Evolutionary conservation across 2,329 filamentous ascomycete species (phyloP).

Genomic region (Phialophora verrucosa): DNA sequence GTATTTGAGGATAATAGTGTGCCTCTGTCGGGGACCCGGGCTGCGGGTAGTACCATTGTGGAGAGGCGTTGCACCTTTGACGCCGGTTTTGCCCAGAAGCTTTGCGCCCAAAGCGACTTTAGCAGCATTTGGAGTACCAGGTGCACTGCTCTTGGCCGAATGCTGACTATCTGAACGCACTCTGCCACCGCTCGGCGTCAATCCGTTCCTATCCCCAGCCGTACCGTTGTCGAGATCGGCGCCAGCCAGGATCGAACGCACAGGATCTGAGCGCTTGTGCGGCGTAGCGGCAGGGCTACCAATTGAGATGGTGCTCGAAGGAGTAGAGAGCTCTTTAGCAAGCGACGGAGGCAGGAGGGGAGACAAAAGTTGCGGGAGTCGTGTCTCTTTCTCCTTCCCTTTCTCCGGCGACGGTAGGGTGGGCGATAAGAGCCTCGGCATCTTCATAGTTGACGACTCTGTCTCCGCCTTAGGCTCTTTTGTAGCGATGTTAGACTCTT

Average conservation of each 20-base stretch:
- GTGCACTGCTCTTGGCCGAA: slow-evolving; percentile 32
- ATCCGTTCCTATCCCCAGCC: slow-evolving; percentile 20
- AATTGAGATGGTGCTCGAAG: slow-evolving; percentile 19
- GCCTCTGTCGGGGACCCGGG: slow-evolving; percentile 40
- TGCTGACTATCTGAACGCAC: slow-evolving; percentile 38
- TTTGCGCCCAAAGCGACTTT: slow-evolving; percentile 27
- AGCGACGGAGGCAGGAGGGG: slow-evolving; percentile 38
- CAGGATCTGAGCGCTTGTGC: slow-evolving; percentile 34
- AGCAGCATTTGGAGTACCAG: slow-evolving; percentile 27
- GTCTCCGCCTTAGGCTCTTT: slow-evolving; percentile 17
- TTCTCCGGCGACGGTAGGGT: slow-evolving; percentile 37
- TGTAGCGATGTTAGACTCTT: slow-evolving; percentile 15
- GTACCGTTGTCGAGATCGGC: slow-evolving; percentile 28
- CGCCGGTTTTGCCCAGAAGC: slow-evolving; percentile 26
- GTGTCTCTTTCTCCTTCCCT: slow-evolving; percentile 28
- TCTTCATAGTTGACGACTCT: slow-evolving; percentile 25
- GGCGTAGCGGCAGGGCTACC: slow-evolving; percentile 27
- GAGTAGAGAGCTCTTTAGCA: slow-evolving; percentile 30
- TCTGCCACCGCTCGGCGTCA: slow-evolving; percentile 20
- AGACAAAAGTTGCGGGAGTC: slow-evolving; percentile 37
- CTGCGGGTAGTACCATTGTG: slow-evolving; percentile 33
- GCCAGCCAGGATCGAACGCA: slow-evolving; percentile 33
- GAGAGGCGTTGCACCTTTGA: slow-evolving; percentile 26
- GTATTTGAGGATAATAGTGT: slow-evolving; percentile 59
- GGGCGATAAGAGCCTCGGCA: slow-evolving; percentile 36